Conservation (phyloP, 768 basidiomycete species). For the Hortiboletus campestris region DNA sequence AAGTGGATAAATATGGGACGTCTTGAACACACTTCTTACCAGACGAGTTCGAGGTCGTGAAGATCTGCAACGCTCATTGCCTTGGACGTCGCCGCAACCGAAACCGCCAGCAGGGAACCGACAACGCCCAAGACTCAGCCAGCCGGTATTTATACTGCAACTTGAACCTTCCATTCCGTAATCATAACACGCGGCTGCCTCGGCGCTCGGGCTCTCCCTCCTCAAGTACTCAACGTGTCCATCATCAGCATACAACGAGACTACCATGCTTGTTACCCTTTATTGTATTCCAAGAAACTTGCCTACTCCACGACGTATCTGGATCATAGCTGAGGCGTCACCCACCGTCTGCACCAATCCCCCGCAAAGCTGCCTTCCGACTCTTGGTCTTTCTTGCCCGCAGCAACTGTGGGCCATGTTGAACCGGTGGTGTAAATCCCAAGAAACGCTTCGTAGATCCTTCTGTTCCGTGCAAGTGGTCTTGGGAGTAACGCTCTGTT, state of each 20-base stretch:
- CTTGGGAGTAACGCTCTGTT: background rate
- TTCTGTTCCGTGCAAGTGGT: slow-evolving; percentile 9
- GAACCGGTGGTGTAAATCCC: slow-evolving; percentile 31
- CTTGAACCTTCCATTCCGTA: slow-evolving; percentile 14
- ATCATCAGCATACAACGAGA: background rate
- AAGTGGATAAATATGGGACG: slow-evolving; percentile 3
- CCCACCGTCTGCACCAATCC: slow-evolving; percentile 24
- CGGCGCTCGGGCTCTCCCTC: background rate
- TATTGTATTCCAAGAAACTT: slow-evolving; percentile 2
- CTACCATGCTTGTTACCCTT: background rate
- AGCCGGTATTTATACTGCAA: slow-evolving; percentile 22
- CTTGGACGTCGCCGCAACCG: slow-evolving; percentile 20
- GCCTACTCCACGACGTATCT: slow-evolving; percentile 14
- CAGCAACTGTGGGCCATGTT: slow-evolving; percentile 11
- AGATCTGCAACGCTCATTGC: slow-evolving; percentile 38
- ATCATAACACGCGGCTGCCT: slow-evolving; percentile 15
- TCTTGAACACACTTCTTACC: slow-evolving; percentile 37
- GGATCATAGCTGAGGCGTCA: background rate
- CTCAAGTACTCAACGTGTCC: slow-evolving; percentile 17
- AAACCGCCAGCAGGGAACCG: slow-evolving; percentile 13
- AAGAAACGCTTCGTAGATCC: slow-evolving; percentile 19
- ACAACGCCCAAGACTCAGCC: background rate
- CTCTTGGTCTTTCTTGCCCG: slow-evolving; percentile 34
- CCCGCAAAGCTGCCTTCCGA: slow-evolving; percentile 34
- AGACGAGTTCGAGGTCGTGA: slow-evolving; percentile 52